Evolutionary conservation across 768 basidiomycete genomes (phyloP), one percentile per base, ranked within the genome.

Genomic region (Mycena filopes): DNA sequence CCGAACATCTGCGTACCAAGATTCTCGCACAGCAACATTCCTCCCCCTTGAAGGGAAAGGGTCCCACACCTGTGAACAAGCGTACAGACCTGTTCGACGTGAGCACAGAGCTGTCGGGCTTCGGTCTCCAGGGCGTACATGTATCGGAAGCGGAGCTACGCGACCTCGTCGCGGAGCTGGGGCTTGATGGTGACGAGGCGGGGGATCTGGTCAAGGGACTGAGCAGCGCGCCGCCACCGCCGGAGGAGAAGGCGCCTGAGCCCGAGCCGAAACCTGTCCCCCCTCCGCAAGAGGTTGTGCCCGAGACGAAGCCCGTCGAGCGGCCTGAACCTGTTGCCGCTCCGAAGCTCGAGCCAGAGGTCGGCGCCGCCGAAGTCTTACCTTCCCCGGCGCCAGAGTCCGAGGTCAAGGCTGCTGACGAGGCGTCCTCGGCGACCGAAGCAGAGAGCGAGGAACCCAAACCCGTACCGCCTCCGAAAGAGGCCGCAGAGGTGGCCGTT

Each of bases 121-220:
- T 83, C 69, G 92, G 92, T 15, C 73, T 95, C 48, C 89, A 92
- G 71, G 93, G 92, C 6, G 86, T 95, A 25, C 87, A 87, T 68
- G 89, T 90, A 25, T 92, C 93, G 4, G 85, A 90, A 60, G 90
- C 91, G 31, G 94, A 95, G 58, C 79, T 95, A 67, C 77, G 76
- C 65, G 85, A 88, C 64, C 78, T 95, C 40, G 86, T 95, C 7
- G 86, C 86, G 43, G 91, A 93, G 67, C 82, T 95, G 26, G 93
- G 93, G 16, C 81, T 95, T 25, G 88, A 85, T 26, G 91, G 86
- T 9, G 89, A 91, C 45, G 92, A 91, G n/a, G 92, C 92, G 8
- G 87, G 83, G 2, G 91, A 93, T 60, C 77, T 95, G 65, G 89
- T 90, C 23, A 89, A 86, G 73, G 91, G 87, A 13, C 74, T 94